Percentiles rank a stretch among this genome's conserved stretches.
Conservation (phyloP, 176 grass and related monocot species). For the Phragmites australis region DNA sequence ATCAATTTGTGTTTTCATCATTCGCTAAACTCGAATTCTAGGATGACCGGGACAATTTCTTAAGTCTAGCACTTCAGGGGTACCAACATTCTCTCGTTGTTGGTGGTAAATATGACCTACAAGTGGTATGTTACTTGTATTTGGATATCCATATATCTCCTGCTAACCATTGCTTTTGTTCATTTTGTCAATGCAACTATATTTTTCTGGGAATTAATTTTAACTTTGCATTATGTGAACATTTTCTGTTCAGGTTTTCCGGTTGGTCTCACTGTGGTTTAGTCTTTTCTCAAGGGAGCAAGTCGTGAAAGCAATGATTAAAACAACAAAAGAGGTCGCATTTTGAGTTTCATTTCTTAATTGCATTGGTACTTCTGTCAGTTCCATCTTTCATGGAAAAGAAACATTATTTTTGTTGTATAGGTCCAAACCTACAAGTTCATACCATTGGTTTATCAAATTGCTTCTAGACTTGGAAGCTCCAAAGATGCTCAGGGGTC, state of each 20-base stretch:
- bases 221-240: neutral
- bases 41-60: conserved; percentile 88
- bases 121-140: conserved; percentile 65
- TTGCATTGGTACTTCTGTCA: conserved; percentile 20
- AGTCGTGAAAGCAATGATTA: conserved; percentile 80
- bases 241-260: conserved; percentile 73
- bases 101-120: conserved; percentile 91
- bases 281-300: conserved; percentile 75
- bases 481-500: conserved; percentile 80
- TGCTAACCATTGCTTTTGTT: neutral
- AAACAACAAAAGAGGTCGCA: conserved; percentile 75
- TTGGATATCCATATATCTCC: neutral
- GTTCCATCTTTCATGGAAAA: conserved; percentile 35
- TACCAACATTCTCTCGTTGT: conserved; percentile 78
- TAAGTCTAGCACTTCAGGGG: conserved; percentile 70
- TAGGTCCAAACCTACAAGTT: conserved; percentile 92
- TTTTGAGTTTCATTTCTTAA: conserved; percentile 31
- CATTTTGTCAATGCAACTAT: conserved; percentile 1
- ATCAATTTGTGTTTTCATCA: conserved; percentile 5
- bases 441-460: conserved; percentile 93
- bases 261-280: conserved; percentile 91
- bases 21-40: conserved; percentile 40
- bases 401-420: conserved; percentile 32
- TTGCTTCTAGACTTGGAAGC: conserved; percentile 96
- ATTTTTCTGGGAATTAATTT: conserved; percentile 20